Conservation (phyloP, 805 yeast species). For the Candida easanensis region DNA sequence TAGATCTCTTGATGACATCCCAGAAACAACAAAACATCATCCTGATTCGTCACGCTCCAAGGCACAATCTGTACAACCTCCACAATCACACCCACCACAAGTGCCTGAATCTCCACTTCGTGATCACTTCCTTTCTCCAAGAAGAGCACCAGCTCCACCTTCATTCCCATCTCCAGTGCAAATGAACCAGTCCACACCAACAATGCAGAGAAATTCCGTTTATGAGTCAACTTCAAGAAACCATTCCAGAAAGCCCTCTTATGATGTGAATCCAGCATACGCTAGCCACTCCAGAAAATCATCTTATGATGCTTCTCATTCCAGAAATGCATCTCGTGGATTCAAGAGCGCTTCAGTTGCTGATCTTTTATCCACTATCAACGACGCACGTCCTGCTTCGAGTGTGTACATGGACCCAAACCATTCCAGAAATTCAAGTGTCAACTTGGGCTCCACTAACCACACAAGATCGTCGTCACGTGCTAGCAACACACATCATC, state of each 20-base stretch:
- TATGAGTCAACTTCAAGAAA: constrained; percentile 18
- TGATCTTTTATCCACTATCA: constrained; percentile 32
- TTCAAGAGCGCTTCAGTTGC: constrained; percentile 24
- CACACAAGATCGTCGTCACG: constrained; percentile 47
- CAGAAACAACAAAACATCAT: constrained; percentile 17
- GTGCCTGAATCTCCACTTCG: constrained; percentile 15
- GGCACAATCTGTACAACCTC: constrained; percentile 14
- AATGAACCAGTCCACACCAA: constrained; percentile 23
- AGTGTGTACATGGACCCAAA: constrained; percentile 45
- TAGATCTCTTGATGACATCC: constrained; percentile 48
- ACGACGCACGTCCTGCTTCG: constrained; percentile 41
- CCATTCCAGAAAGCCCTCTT: constrained; percentile 31
- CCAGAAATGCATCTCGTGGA: constrained; percentile 19
- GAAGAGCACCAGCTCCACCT: constrained; percentile 74
- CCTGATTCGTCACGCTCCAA: constrained; percentile 3
- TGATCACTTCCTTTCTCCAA: constrained; percentile 56
- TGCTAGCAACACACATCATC: constrained; percentile 38
- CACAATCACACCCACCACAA: constrained; percentile 19
- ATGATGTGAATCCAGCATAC: constrained; percentile 22
- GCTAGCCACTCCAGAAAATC: constrained; percentile 28
- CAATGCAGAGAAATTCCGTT: constrained; percentile 26
- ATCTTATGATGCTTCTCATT: constrained; percentile 23
- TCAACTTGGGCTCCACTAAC: constrained; percentile 25
- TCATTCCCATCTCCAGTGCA: constrained; percentile 41
- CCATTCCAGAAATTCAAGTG: constrained; percentile 34